Evolutionary conservation across 2,329 filamentous ascomycete genomes (phyloP).

Genomic region (Didymella segeticola): DNA sequence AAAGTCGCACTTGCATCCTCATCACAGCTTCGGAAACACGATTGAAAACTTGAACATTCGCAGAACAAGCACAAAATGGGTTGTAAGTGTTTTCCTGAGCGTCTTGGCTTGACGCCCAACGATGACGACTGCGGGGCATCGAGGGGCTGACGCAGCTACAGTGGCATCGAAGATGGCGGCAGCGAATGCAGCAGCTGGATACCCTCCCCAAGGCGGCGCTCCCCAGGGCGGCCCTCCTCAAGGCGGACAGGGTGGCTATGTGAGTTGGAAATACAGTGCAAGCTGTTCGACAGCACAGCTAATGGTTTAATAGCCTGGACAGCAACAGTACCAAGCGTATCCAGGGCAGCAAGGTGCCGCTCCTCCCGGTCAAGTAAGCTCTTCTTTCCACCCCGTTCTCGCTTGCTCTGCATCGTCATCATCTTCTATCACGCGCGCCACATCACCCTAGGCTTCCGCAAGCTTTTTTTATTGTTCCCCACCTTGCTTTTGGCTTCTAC

Average conservation of each 20-base stretch:
- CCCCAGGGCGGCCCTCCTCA: slow-evolving; percentile 36
- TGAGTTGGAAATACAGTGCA: slow-evolving; percentile 51
- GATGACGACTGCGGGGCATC: slow-evolving; percentile 20
- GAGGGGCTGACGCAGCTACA: slow-evolving; percentile 44
- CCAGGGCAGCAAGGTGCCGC: slow-evolving; percentile 58
- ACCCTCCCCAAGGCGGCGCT: slow-evolving; percentile 45
- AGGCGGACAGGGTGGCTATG: slow-evolving; percentile 54
- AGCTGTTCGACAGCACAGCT: slow-evolving; percentile 27
- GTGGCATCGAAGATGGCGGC: slow-evolving; percentile 58
- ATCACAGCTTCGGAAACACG: not conserved
- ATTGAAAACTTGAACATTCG: not conserved
- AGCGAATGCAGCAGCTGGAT: slow-evolving; percentile 45
- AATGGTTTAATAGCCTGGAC: slow-evolving; percentile 50
- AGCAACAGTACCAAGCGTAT: slow-evolving; percentile 64
- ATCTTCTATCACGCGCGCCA: slow-evolving; percentile 28
- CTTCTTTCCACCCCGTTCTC: slow-evolving; percentile 29
- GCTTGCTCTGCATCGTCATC: slow-evolving; percentile 45
- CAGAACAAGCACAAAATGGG: slow-evolving; percentile 13
- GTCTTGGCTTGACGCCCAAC: slow-evolving; percentile 21
- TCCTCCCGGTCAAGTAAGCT: slow-evolving; percentile 46
- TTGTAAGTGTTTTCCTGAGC: slow-evolving; percentile 10
- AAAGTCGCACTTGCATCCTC: not conserved
- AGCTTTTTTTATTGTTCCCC: slow-evolving; percentile 23
- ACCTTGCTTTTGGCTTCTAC: slow-evolving; percentile 40
- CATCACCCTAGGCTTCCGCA: slow-evolving; percentile 27